phyloP scores from a whole-genome alignment of 2,329 filamentous ascomycete genomes.

The Aspergillus unguis region DNA sequence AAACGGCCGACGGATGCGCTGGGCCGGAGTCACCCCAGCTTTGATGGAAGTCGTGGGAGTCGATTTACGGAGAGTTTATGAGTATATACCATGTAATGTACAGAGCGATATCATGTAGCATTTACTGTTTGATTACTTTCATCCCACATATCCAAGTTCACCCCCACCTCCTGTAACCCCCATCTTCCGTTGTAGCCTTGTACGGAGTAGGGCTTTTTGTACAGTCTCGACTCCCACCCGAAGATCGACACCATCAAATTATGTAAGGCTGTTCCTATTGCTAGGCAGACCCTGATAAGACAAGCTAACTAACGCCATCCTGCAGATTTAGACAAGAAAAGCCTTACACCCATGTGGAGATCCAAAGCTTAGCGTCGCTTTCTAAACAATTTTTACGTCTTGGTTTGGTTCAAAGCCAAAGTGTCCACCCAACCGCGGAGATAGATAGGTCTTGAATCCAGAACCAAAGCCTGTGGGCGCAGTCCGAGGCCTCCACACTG shows the following conservation, averaged over 20 bases:
- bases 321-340: not conserved
- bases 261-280: not conserved
- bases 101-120: slow-evolving; percentile 1
- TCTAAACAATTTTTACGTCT: not conserved
- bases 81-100: slow-evolving; percentile 10
- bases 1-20: slow-evolving; percentile 35
- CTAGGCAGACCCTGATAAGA: not conserved
- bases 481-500: not conserved
- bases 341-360: not conserved
- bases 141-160: too few relatives aligned
- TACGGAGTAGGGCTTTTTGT: not conserved
- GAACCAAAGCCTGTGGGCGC: too few relatives aligned
- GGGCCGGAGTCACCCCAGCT: slow-evolving; percentile 41
- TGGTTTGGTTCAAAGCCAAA: not conserved
- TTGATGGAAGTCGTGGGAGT: slow-evolving; percentile 46
- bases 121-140: not conserved
- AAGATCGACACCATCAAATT: not conserved
- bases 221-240: not conserved
- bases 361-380: slow-evolving; percentile 1
- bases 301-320: not conserved
- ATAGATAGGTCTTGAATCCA: not conserved
- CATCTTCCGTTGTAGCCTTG: not conserved
- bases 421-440: not conserved
- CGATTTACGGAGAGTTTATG: slow-evolving; percentile 42
- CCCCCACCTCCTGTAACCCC: too few relatives aligned